Base-by-base conservation (phyloP, 441 rosid species). In the Eruca vesicaria region DNA sequence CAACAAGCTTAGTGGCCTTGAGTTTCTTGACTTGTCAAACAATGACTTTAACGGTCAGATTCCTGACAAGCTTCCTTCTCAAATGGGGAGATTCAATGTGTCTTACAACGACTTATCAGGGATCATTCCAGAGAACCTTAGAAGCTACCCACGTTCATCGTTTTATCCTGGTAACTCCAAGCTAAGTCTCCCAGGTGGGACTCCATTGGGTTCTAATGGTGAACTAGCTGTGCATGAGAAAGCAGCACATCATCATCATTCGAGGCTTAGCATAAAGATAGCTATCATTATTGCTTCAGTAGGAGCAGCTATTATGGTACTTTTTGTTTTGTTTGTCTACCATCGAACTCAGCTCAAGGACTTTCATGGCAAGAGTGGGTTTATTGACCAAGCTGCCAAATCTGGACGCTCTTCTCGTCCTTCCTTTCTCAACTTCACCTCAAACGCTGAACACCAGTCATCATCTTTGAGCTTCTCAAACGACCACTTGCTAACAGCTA, bases 391-490 rank as follows among this genome's bases (percentile, higher is more conserved):
- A 75, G 66, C 83, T 31, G 84, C 80, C 41, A 94, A 90, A 84
- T 66, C 52, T 55, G 92, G 88, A 79, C 74, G 91, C 75, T 75
- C 86, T 73, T 75, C 89, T 19, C 86, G 87, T 61, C 82, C 93
- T 70, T 86, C 93, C 45, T 80, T 90, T 69, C 89, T 90, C 81
- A 88, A 86, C 67, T 87, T 90, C 82, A 87, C 86, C 68, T 67
- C 92, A 36, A 87, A 82, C 72, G 84, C 53, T 71, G 92, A 78
- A 72, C 83, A 81, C 18, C 90, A 83, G 10, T 84, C 87, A 36
- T 72, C 90, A 50, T 90, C 97, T 3, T 79, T 86, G 82, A 89
- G 97, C 82, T 92, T 92, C 81, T 94, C 99, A 11, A 88, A 94
- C 60, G 96, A 89, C 82, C 97, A 85, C 86, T 81, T 94, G 84